phyloP scores from a whole-genome alignment of 352 stramenopile species.

The Phytophthora tentaculata region DNA sequence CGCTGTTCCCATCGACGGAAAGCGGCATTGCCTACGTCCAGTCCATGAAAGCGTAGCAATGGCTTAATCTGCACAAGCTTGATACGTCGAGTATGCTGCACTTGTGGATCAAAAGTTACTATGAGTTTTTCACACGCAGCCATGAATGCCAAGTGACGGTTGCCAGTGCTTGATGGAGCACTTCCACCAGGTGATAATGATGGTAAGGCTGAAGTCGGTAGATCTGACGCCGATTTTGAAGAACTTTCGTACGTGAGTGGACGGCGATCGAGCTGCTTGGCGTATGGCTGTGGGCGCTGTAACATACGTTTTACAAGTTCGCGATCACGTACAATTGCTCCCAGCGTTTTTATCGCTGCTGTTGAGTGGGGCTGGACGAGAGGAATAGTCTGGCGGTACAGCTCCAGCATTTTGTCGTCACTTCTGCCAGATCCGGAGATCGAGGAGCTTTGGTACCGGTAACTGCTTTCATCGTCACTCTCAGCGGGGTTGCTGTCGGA shows the following conservation, averaged over 20 bases:
- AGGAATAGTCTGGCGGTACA: constrained; percentile 64
- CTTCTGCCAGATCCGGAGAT: not conserved
- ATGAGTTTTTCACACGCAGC: constrained; percentile 58
- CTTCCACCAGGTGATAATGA: constrained; percentile 1
- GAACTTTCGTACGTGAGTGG: constrained; percentile 16
- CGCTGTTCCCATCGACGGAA: constrained; percentile 73
- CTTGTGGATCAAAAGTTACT: constrained; percentile 48
- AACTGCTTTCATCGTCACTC: constrained; percentile 13
- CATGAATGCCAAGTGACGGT: constrained; percentile 47
- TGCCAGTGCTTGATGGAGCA: constrained; percentile 7
- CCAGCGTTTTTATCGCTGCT: constrained; percentile 61
- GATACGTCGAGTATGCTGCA: constrained; percentile 38
- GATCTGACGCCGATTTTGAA: constrained; percentile 14
- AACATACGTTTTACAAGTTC: constrained; percentile 66
- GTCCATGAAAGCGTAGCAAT: constrained; percentile 47
- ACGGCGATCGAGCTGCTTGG: constrained; percentile 33
- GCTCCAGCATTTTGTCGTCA: constrained; percentile 33
- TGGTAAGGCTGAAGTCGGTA: constrained; percentile 6
- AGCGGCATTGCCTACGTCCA: constrained; percentile 44
- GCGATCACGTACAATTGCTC: constrained; percentile 50
- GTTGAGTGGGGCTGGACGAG: constrained; percentile 69
- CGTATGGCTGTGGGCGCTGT: constrained; percentile 43
- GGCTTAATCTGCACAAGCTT: constrained; percentile 44
- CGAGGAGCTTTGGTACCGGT: constrained; percentile 2
- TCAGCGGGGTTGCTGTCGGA: constrained; percentile 1